These are phyloP conservation scores for Scenedesmus sp. DNA, from an alignment of 163 green algal genomes.

Conservation along the genomic window DNA sequence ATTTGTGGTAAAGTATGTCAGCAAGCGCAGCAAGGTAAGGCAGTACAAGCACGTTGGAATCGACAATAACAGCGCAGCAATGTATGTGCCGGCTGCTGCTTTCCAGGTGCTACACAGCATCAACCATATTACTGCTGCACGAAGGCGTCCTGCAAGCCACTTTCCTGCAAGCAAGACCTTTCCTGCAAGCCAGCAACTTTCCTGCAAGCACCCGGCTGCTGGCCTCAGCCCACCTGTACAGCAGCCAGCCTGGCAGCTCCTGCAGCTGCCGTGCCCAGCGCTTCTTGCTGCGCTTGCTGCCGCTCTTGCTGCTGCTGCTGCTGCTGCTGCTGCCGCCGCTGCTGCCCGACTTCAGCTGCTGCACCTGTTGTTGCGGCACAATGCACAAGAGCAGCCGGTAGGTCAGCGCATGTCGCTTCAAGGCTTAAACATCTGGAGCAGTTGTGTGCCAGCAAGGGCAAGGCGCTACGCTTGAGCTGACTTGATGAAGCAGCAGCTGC, in stretches of 20 bases:
- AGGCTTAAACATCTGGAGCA: too few species aligned
- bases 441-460: too few species aligned
- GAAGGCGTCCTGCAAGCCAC: neutral
- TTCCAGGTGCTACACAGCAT: too few species aligned
- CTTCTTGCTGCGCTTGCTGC: neutral
- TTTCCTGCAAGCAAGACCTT: neutral
- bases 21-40: neutral
- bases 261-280: neutral
- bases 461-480: too few species aligned
- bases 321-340: neutral
- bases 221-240: slow-evolving; percentile 24
- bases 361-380: neutral
- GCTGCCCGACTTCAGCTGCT: slow-evolving; percentile 1
- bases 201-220: neutral
- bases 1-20: neutral
- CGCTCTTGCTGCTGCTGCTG: neutral
- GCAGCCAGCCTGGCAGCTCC: slow-evolving; percentile 34
- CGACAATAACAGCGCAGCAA: neutral
- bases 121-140: neutral
- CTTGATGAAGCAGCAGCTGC: too few species aligned
- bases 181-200: neutral
- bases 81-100: neutral
- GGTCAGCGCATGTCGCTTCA: neutral
- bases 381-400: neutral
- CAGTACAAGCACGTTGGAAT: neutral